phyloP scores from a whole-genome alignment of 192 early-diverging fungal genomes.

The Jimgerdemannia flammicorona region DNA sequence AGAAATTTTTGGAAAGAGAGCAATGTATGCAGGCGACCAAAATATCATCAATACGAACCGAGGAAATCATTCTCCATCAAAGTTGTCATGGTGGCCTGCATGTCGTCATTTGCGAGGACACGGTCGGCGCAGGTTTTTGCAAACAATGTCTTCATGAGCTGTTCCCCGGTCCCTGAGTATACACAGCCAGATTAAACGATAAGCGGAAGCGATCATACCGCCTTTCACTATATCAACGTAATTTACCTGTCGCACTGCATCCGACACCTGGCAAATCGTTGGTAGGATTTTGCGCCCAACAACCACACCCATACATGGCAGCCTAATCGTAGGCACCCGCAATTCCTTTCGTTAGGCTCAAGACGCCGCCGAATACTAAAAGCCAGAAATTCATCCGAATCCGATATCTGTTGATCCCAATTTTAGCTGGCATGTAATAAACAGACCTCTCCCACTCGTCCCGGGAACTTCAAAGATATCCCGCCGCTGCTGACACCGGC shows the following conservation, averaged over 20 bases:
- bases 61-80: constrained; percentile 23
- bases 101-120: constrained; percentile 14
- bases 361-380: neutral
- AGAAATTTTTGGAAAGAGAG: neutral
- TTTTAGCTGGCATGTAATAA: neutral
- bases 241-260: constrained; percentile 56
- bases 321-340: constrained; percentile 44
- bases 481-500: constrained; percentile 86
- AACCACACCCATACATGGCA: constrained; percentile 77
- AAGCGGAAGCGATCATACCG: constrained; percentile 4
- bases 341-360: neutral
- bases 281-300: constrained; percentile 65
- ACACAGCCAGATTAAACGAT: too few species aligned
- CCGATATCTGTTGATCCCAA: neutral
- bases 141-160: constrained; percentile 73
- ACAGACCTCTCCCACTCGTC: constrained; percentile 78
- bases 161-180: constrained; percentile 70
- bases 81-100: constrained; percentile 13
- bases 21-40: neutral
- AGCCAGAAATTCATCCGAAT: neutral
- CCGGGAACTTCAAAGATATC: constrained; percentile 78
- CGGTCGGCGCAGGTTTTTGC: constrained; percentile 53
- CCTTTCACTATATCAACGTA: neutral
- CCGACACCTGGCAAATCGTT: constrained; percentile 36
- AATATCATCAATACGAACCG: constrained; percentile 7